Percentiles rank a stretch among this genome's conserved stretches.
Conservation (phyloP, 2,329 filamentous ascomycete genomes). For the Colletotrichum sp. region DNA sequence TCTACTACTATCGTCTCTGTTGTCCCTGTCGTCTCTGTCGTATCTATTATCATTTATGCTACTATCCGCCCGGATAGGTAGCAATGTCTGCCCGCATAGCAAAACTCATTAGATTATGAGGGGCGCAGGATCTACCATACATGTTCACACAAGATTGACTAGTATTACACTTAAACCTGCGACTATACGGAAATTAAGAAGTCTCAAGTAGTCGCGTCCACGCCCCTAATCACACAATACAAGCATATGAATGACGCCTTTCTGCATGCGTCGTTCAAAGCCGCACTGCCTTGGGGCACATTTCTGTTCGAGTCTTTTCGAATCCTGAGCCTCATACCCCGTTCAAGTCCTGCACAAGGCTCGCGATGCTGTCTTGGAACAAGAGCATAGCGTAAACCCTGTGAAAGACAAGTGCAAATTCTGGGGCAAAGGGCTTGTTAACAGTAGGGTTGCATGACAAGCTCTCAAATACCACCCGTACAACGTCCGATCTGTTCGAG, state of each 20-base stretch:
- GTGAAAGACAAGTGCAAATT: conserved; percentile 26
- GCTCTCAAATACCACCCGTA: conserved; percentile 24
- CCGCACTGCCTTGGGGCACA: rapidly evolving
- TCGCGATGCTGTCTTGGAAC: conserved; percentile 28
- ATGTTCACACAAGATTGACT: not conserved
- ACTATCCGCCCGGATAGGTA: no score
- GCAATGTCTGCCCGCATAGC: no score
- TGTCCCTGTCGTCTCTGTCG: no score
- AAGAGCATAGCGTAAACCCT: conserved; percentile 27
- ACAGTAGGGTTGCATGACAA: conserved; percentile 29
- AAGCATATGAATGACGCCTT: not conserved
- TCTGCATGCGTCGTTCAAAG: not conserved
- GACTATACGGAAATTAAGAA: no score
- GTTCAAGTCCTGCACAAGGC: not conserved
- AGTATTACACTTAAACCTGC: no score
- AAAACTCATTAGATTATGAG: not conserved
- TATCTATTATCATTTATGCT: no score
- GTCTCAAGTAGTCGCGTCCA: not conserved
- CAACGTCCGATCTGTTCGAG: not conserved
- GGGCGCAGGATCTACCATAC: not conserved
- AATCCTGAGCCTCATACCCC: not conserved
- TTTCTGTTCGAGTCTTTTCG: not conserved
- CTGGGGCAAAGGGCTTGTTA: conserved; percentile 20
- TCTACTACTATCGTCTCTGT: no score
- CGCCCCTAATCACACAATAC: not conserved